Conservation (phyloP, 768 basidiomycete species). For the Amanita pallidorosea region DNA sequence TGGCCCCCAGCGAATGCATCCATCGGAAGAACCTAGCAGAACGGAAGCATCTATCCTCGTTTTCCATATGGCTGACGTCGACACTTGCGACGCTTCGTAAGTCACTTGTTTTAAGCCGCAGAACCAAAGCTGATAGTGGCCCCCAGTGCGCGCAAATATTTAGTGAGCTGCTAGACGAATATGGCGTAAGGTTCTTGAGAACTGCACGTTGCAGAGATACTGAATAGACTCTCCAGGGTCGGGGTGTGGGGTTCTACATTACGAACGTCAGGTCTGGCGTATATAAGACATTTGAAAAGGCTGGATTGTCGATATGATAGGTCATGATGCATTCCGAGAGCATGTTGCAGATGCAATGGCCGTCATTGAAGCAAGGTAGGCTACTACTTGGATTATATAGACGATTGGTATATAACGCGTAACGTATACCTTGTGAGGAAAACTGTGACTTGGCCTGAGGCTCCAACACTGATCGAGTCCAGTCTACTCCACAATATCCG, state of each 20-base stretch:
- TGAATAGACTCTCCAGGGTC: conserved; percentile 22
- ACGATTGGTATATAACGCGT: background rate
- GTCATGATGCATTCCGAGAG: conserved; percentile 34
- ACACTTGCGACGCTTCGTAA: conserved; percentile 84
- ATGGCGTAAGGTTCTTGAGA: conserved; percentile 39
- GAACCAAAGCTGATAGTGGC: background rate
- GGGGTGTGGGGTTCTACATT: conserved; percentile 39
- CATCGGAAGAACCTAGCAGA: conserved; percentile 77
- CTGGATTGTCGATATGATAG: conserved; percentile 41
- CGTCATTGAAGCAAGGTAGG: conserved; percentile 20
- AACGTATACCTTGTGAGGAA: background rate
- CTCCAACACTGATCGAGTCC: background rate
- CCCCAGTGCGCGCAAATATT: conserved; percentile 76
- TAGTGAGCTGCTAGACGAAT: conserved; percentile 66
- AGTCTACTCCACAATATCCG: background rate
- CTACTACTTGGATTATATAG: background rate
- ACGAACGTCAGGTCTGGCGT: conserved; percentile 34
- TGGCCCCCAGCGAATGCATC: conserved; percentile 70
- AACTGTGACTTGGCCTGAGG: too few relatives aligned
- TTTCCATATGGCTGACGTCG: conserved; percentile 91
- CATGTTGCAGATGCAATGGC: conserved; percentile 42
- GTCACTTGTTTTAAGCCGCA: conserved; percentile 15
- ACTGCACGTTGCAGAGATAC: background rate
- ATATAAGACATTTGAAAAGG: conserved; percentile 33
- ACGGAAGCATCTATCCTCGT: conserved; percentile 69